Evolutionary conservation across 345 rosid species (phyloP), one percentile per base, ranked within the genome.

Genomic region (Eutrema yunnanense): DNA sequence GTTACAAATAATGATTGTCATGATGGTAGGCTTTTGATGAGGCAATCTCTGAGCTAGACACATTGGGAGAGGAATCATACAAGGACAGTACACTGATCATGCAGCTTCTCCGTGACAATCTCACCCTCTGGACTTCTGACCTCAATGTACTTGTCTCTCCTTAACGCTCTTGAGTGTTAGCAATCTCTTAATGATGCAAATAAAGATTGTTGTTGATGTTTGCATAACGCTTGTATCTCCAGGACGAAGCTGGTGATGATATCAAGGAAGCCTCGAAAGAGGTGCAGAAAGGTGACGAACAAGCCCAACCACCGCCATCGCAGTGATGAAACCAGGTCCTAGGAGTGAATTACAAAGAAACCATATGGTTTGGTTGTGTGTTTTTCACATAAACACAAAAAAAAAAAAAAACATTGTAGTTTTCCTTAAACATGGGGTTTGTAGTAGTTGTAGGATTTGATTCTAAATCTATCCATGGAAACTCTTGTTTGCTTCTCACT

Each of bases 71-170:
- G 82, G 97, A 93, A 64, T 93, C 98, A 41, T 93, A 93, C 96
- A 90, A 89, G 90, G 98, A 93, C 78, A 93, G 97, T 78, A 93
- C 98, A 50, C 77, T 93, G 86, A 93, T 93, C 81, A 93, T 93
- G 98, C 98, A 93, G 82, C 94, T 93, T 74, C 96, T 90, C 72
- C 93, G 97, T 0, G 97, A 93, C 76, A 93, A 93, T 74, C 84
- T 93, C 79, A 93, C 98, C 9, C 92, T 93, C n/a, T 93, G 98
- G 98, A 93, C 97, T 72, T 90, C 98, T 61, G 97, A 93, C 82
- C 82, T 87, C 81, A 80, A 87, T 76, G 98, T 93, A 36, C 48
- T 47, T 42, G 55, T 32, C 11, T 65, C 67, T 72, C 55, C 50
- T 54, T 52, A 10, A 32, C 76, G 5, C 33, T 19, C 57, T 48